Evolutionary conservation across 768 basidiomycete genomes (phyloP), one percentile per base, ranked within the genome.

Genomic region (Clavulina sp.): DNA sequence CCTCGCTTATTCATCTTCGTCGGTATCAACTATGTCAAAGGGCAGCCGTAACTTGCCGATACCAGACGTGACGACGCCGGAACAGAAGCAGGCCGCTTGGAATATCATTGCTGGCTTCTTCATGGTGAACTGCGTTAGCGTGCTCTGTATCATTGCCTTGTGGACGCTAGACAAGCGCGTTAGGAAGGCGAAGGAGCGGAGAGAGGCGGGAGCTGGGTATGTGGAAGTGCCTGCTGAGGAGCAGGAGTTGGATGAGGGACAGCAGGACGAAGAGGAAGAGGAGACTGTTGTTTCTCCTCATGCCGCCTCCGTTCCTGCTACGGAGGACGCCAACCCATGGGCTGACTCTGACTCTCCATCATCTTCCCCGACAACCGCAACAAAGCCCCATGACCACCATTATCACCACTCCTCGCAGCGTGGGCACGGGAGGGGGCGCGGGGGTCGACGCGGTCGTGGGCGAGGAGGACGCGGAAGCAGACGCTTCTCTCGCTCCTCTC

Each of bases 31-130:
- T 38, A 46, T 9, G 13, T 9, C 16, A 9, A 7, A 7, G 13
- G 7, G 43, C 43, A 26, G 7, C 24, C 9, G 9, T 9, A 46
- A 46, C 7, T 23, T 19, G 9, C 9, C 19, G 9, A 38, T 19
- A 38, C 34, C 34, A 9, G 34, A 19, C 19, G 34, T 38, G 34
- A 32, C 56, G 50, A 48, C 54, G 13, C 46, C 48, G 5, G 54
- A 46, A 24, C 51, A 63, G 53, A 57, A 60, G 7, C 58, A 57
- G n/a, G 67, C 71, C 5, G 62, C 72, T 16, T 78, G 80, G 57
- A 61, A 67, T 51, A 69, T 84, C 19, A 67, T 85, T 28, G 71
- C 74, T 49, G 62, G 68, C 2, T 80, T 82, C 61, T 57, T 81
- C 4, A 36, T 69, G 44, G 59, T 80, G 52, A 84, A 82, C 54